Evolutionary conservation across 1,284 basidiomycete genomes (phyloP).

Genomic region (Vanrija sp.): DNA sequence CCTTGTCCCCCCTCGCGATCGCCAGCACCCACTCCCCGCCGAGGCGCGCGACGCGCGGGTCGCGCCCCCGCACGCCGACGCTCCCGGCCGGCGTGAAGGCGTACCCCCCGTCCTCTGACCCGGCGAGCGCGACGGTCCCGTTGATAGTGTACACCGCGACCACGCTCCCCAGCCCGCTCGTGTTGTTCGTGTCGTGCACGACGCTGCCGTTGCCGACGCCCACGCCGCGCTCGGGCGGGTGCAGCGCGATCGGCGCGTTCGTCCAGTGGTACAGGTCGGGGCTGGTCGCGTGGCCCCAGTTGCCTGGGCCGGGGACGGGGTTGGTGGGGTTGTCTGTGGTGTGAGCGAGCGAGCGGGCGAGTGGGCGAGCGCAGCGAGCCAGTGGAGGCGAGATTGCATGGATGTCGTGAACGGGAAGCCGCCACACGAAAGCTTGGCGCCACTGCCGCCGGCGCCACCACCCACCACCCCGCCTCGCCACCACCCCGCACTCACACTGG

Average conservation of each 20-base stretch:
- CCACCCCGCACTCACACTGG: conserved; percentile 37
- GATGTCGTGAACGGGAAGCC: background rate
- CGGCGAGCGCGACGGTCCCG: conserved; percentile 43
- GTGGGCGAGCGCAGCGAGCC: background rate
- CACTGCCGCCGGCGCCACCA: background rate
- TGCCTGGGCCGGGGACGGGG: conserved; percentile 48
- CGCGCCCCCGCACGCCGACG: conserved; percentile 40
- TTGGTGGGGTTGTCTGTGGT: conserved; percentile 42
- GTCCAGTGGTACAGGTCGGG: conserved; percentile 50
- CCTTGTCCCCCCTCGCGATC: conserved; percentile 41
- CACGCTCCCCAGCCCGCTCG: conserved; percentile 49
- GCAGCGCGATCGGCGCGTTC: conserved; percentile 47
- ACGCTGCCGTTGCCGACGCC: conserved; percentile 47
- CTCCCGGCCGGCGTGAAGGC: conserved; percentile 44
- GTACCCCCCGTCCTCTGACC: conserved; percentile 48
- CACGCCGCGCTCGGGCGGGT: conserved; percentile 30
- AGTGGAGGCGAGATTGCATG: too few species aligned
- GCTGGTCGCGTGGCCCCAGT: conserved; percentile 52
- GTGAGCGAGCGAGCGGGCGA: conserved; percentile 1
- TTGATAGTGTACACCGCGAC: conserved; percentile 51
- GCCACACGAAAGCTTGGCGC: background rate
- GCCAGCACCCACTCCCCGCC: conserved; percentile 49
- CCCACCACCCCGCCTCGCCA: too few species aligned
- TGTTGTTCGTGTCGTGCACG: conserved; percentile 51
- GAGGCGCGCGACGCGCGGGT: conserved; percentile 51